Conservation (phyloP, 768 basidiomycete species). For the Amanita muscaria region DNA sequence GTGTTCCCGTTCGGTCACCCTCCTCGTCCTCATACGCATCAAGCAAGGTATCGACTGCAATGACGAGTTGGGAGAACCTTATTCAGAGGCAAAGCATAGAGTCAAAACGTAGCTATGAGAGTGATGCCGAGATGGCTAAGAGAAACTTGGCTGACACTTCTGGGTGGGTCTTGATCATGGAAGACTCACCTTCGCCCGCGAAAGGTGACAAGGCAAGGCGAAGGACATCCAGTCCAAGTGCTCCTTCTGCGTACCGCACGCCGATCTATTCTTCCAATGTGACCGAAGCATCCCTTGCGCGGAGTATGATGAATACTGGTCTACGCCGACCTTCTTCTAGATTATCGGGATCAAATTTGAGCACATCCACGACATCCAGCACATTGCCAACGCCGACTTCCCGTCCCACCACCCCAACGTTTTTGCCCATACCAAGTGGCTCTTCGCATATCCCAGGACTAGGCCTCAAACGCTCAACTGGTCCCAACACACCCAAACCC, state of each 20-base stretch:
- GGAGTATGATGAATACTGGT: conserved; percentile 37
- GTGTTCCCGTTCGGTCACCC: conserved; percentile 18
- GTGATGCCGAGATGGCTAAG: conserved; percentile 36
- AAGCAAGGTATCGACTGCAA: conserved; percentile 32
- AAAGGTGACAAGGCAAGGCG: conserved; percentile 50
- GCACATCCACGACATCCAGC: conserved; percentile 42
- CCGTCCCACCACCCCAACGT: conserved; percentile 69
- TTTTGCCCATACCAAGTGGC: conserved; percentile 59
- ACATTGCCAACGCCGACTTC: conserved; percentile 61
- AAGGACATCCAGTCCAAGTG: conserved; percentile 55
- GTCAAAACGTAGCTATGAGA: conserved; percentile 38
- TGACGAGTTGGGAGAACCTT: conserved; percentile 34
- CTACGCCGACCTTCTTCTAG: conserved; percentile 64
- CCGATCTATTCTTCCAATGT: conserved; percentile 29
- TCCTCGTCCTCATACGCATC: conserved; percentile 30
- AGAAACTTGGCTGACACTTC: conserved; percentile 48
- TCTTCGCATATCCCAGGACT: conserved; percentile 33
- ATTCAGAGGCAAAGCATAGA: conserved; percentile 34
- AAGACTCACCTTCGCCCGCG: conserved; percentile 67
- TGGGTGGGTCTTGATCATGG: conserved; percentile 88
- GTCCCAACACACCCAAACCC: conserved; percentile 16
- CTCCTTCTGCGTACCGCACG: conserved; percentile 44
- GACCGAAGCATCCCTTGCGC: conserved; percentile 28
- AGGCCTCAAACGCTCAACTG: conserved; percentile 48
- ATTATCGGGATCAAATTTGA: conserved; percentile 50